Evolutionary conservation across 139 green algal genomes (phyloP), one percentile per base, ranked within the genome.

Genomic region (Trebouxia sp.): DNA sequence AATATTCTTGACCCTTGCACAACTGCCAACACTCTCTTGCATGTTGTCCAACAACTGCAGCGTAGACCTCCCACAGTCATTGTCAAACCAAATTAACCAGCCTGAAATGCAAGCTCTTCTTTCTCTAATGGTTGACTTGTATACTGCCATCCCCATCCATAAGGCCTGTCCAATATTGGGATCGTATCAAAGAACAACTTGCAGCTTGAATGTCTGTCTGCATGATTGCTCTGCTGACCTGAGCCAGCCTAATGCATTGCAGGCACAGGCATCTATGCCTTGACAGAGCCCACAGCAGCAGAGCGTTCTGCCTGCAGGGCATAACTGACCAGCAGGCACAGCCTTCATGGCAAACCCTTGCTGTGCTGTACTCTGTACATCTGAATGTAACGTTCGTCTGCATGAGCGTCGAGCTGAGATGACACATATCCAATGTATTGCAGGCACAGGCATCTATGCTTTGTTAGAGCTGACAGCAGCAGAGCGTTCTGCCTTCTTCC

Each of bases 81-180:
- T 37, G 12, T 2, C 30, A 17, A 69, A 69, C 30, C 30, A 35
- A 69, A 69, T n/a, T 69, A 32, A 69, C 56, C 26, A 69, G 24
- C 24, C 56, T 69, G 3, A 32, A 69, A 14, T 69, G 56, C 24
- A 69, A 37, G 12, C n/a, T 22, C 24, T 69, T 69, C 3, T 69
- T 69, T 37, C 56, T 69, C 56, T 22, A 69, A 8, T 38, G 4
- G 30, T 69, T 69, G n/a, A 69, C 56, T 37, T 69, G 56, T n/a
- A 69, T n/a, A 37, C 56, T 69, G n/a, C 56, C 56, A 10, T 69
- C 56, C 30, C 56, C 56, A 69, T 69, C 56, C 56, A 69, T 69
- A n/a, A 69, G 56, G 30, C 56, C 56, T 39, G 30, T 22, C 56
- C 56, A 69, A 69, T 69, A 69, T n/a, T 69, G 56, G 3, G 30